A percentile compares a stretch with the other conserved stretches of the same genome.
Evolutionary conservation across 1,284 basidiomycete genomes (phyloP).

Genomic region (Cystobasidium slooffiae): DNA sequence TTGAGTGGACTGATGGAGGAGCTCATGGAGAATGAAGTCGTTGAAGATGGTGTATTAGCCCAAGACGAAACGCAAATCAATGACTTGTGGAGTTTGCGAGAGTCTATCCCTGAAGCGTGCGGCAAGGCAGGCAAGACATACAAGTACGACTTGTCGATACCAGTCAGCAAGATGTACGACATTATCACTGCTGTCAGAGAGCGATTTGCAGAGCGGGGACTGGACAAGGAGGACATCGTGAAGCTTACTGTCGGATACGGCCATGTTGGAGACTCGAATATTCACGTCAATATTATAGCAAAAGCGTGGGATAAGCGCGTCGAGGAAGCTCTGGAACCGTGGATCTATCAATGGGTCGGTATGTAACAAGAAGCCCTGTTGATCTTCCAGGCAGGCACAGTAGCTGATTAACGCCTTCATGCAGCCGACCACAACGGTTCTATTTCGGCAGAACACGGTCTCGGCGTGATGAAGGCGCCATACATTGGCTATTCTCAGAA

Average conservation of each 20-base stretch:
- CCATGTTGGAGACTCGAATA: slow-evolving; percentile 96
- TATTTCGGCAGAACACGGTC: slow-evolving; percentile 70
- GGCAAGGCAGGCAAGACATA: slow-evolving; percentile 92
- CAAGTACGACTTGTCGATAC: slow-evolving; percentile 97
- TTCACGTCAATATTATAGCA: slow-evolving; percentile 94
- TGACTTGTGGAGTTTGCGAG: slow-evolving; percentile 90
- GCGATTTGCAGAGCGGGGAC: slow-evolving; percentile 72
- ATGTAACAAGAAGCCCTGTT: slow-evolving; percentile 45
- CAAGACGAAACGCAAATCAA: slow-evolving; percentile 89
- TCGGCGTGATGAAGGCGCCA: slow-evolving; percentile 92
- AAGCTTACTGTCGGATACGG: slow-evolving; percentile 89
- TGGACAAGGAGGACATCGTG: slow-evolving; percentile 67
- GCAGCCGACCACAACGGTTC: slow-evolving; percentile 65
- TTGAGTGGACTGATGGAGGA: slow-evolving; percentile 77
- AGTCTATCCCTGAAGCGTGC: slow-evolving; percentile 88
- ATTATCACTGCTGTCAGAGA: slow-evolving; percentile 82
- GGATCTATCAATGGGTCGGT: slow-evolving; percentile 87
- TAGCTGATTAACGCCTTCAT: background rate
- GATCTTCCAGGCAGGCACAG: background rate
- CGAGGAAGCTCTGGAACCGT: slow-evolving; percentile 87
- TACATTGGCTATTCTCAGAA: slow-evolving; percentile 89
- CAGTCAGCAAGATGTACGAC: slow-evolving; percentile 83
- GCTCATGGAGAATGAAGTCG: slow-evolving; percentile 76
- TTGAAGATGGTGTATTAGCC: slow-evolving; percentile 89
- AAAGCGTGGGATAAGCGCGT: slow-evolving; percentile 80